These are phyloP conservation scores for Wickerhamiella kurtzmanii DNA, from an alignment of 805 yeast species.

Conservation along the genomic window DNA sequence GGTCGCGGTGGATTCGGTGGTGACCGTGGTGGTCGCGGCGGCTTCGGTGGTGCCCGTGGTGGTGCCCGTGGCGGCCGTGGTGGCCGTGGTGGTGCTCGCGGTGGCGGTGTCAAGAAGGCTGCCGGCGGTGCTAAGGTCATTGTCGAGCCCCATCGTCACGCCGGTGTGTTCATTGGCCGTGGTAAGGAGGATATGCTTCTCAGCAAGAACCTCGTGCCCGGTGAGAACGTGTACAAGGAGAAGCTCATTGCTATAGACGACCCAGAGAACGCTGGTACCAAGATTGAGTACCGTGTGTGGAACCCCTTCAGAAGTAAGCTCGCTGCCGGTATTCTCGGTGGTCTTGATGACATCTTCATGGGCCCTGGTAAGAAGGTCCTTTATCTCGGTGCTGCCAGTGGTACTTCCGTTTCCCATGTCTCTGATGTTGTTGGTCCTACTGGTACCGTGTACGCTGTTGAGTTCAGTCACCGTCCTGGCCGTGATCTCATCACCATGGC, in stretches of 20 bases:
- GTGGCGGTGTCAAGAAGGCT: conserved; percentile 43
- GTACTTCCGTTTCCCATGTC: conserved; percentile 97
- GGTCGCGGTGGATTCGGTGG: conserved; percentile 18
- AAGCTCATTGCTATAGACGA: conserved; percentile 90
- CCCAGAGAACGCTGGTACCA: conserved; percentile 80
- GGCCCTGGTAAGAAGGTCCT: conserved; percentile 97
- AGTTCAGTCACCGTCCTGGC: conserved; percentile 99
- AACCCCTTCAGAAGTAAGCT: conserved; percentile 98
- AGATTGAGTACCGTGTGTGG: conserved; percentile 99
- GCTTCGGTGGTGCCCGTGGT: conserved; percentile 43
- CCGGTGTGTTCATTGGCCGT: conserved; percentile 96
- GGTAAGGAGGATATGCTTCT: conserved; percentile 98
- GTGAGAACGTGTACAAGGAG: conserved; percentile 97
- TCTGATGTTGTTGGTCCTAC: conserved; percentile 98
- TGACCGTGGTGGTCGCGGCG: conserved; percentile 26
- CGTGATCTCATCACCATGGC: conserved; percentile 99
- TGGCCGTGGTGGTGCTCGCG: conserved; percentile 43
- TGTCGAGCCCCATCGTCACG: conserved; percentile 97
- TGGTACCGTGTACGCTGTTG: conserved; percentile 97
- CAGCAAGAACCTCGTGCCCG: conserved; percentile 94
- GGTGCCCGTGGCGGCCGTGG: conserved; percentile 36
- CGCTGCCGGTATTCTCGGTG: conserved; percentile 99
- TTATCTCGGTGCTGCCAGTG: conserved; percentile 98
- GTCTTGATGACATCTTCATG: conserved; percentile 93
- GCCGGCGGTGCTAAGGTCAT: conserved; percentile 82